Base-by-base conservation (phyloP, 1,139 yeast species). In the Candida tetrigidarum region DNA sequence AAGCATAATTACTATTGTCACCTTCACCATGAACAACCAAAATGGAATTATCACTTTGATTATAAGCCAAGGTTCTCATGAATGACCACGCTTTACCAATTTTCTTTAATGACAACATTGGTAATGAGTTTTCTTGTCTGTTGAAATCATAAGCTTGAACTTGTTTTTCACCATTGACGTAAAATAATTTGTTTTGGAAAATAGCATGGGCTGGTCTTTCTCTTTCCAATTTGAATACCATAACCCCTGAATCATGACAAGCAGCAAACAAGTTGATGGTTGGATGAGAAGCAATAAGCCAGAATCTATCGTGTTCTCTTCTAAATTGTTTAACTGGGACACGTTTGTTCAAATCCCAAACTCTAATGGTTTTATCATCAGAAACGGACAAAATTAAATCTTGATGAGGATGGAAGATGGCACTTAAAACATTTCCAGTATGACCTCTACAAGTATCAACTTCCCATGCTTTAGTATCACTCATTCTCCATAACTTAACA, bases 361-460 rank as follows among this genome's bases (percentile, higher is more conserved):
- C 88, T 65, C 99, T 81, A 53, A 95, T 83, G n/a, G 99, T 92
- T 69, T 90, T 91, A 71, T 95, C 99, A 65, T 93, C 99, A 53
- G 96, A 86, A 39, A 92, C 96, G 20, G 98, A 92, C 45, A 95
- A 74, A 54, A 95, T 92, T 62, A 93, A 74, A 57, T 93, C 97
- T 67, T 91, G 96, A 55, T 83, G 84, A 36, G 99, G 98, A 60
- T 93, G 97, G 80, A 95, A 95, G 44, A 89, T 74, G 35, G 91
- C 92, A 65, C 96, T 78, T 47, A 92, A 83, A 46, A 93, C 96
- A 61, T 90, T 91, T 61, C 93, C 92, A 38, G 96, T 86, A 66
- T 95, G 99, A 44, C 99, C 99, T 60, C 99, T 82, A 68, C 97
- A 93, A 36, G 98, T 90, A 63, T 95, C 99, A 44, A 95, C 96